A percentile compares a stretch with the other conserved stretches of the same genome.
phyloP scores from a whole-genome alignment of 2,329 filamentous ascomycete genomes.

The Xylaria sp. region DNA sequence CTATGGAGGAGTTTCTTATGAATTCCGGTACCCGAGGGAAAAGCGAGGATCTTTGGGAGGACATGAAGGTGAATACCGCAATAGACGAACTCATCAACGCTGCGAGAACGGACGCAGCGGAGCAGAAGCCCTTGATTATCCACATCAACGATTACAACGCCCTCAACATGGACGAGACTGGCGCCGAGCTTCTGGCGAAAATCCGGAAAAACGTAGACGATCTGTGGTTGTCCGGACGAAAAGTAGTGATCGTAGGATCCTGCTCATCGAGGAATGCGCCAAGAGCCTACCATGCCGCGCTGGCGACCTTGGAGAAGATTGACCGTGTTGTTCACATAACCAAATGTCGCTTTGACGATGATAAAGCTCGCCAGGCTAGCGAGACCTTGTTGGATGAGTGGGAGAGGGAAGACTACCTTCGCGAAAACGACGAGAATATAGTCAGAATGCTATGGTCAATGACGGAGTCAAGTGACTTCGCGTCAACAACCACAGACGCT shows the following conservation, averaged over 20 bases:
- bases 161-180: conserved; percentile 61
- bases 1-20: conserved; percentile 41
- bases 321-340: conserved; percentile 32
- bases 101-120: conserved; percentile 34
- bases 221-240: conserved; percentile 64
- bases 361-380: neutral
- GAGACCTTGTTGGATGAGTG: conserved; percentile 1
- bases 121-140: conserved; percentile 57
- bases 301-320: conserved; percentile 36
- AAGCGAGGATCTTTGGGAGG: conserved; percentile 52
- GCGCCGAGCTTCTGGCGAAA: conserved; percentile 62
- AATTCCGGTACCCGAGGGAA: conserved; percentile 37
- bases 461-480: conserved; percentile 13
- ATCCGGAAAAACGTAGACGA: conserved; percentile 68
- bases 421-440: conserved; percentile 30
- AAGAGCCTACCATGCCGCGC: conserved; percentile 38
- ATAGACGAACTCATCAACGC: conserved; percentile 53
- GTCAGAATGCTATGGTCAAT: conserved; percentile 24
- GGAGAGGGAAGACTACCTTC: conserved; percentile 21
- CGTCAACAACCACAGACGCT: conserved; percentile 1
- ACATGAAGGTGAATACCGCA: conserved; percentile 54
- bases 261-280: conserved; percentile 52
- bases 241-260: conserved; percentile 75
- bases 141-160: conserved; percentile 79
- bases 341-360: neutral